Evolutionary conservation across 78 protist genomes (phyloP), one percentile per base, ranked within the genome.

Genomic region (Capsaspora owczarzaki): DNA sequence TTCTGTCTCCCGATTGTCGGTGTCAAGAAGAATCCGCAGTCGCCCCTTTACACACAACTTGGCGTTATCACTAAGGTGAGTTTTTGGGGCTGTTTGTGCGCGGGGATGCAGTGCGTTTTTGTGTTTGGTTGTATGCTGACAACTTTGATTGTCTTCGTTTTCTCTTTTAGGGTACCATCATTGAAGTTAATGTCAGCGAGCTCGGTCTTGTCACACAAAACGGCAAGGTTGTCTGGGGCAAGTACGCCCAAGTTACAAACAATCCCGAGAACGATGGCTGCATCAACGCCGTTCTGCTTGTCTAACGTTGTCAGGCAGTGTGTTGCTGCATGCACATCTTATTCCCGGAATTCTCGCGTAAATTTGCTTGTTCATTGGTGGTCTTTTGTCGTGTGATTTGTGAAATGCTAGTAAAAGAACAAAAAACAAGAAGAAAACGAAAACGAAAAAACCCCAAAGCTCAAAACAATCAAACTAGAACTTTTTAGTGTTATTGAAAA

Each of bases 241-340:
- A 96, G 82, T 92, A 89, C 61, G 99, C 99, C 14, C 99, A 95
- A 81, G 96, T 98, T 37, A 98, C 99, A 5, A 98, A 98, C 91
- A 90, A 96, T 80, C 99, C 99, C 0, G 99, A 98, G 86, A 92
- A 93, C 76, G 99, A 98, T 79, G 99, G 99, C 19, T 94, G 98
- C 82, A 92, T 98, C 81, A 98, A 98, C 79, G 99, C 98, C 29
- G 96, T 98, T 25, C 91, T 98, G 38, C 83, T 98, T 14, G 99
- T 98, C 43, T 98, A 88, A 92, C 29, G 10, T n/a, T n/a, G n/a
- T n/a, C n/a, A n/a, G n/a, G n/a, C n/a, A n/a, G n/a, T n/a, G n/a
- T n/a, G n/a, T n/a, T n/a, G n/a, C n/a, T n/a, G n/a, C n/a, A n/a
- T n/a, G n/a, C n/a, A n/a, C n/a, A n/a, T n/a, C n/a, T n/a, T n/a